Percentiles rank a stretch among this genome's conserved stretches.
Conservation (phyloP, 2,329 filamentous ascomycete species). For the Hypoxylon sp. region DNA sequence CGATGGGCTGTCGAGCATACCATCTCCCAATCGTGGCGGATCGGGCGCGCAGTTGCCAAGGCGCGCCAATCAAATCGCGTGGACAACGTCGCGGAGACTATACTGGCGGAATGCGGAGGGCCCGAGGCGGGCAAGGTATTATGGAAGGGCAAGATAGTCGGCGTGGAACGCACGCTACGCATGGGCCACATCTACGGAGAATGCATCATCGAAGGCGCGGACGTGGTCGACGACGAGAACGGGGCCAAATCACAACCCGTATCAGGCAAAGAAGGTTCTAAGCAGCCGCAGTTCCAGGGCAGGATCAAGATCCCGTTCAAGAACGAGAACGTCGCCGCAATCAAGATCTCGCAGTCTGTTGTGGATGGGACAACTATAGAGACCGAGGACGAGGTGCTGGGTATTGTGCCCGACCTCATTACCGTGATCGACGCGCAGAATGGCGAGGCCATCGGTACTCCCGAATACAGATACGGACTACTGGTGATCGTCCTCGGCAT, state of each 20-base stretch:
- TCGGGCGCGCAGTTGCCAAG: slow-evolving; percentile 69
- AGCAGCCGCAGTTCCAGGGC: slow-evolving; percentile 55
- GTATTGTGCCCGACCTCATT: slow-evolving; percentile 69
- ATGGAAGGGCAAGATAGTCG: slow-evolving; percentile 74
- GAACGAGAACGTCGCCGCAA: slow-evolving; percentile 78
- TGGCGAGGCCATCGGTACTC: slow-evolving; percentile 68
- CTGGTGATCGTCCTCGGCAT: slow-evolving; percentile 63
- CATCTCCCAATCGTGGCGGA: slow-evolving; percentile 67
- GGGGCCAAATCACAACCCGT: slow-evolving; percentile 1
- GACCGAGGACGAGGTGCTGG: slow-evolving; percentile 56
- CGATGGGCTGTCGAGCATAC: slow-evolving; percentile 66
- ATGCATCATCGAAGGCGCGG: slow-evolving; percentile 65
- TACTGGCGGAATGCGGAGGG: slow-evolving; percentile 70
- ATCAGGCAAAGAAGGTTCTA: slow-evolving; percentile 18
- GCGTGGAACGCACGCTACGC: slow-evolving; percentile 67
- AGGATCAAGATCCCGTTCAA: slow-evolving; percentile 76
- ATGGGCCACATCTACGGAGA: slow-evolving; percentile 72
- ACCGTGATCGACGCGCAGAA: slow-evolving; percentile 67
- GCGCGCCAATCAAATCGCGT: slow-evolving; percentile 63
- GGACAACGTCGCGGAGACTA: slow-evolving; percentile 67
- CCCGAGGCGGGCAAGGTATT: slow-evolving; percentile 65
- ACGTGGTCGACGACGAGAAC: slow-evolving; percentile 53
- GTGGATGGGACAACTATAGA: slow-evolving; percentile 54
- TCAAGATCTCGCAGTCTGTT: slow-evolving; percentile 48
- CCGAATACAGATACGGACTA: slow-evolving; percentile 67